Conservation (phyloP, 1,284 basidiomycete genomes). For the Boletellus deceptivus region DNA sequence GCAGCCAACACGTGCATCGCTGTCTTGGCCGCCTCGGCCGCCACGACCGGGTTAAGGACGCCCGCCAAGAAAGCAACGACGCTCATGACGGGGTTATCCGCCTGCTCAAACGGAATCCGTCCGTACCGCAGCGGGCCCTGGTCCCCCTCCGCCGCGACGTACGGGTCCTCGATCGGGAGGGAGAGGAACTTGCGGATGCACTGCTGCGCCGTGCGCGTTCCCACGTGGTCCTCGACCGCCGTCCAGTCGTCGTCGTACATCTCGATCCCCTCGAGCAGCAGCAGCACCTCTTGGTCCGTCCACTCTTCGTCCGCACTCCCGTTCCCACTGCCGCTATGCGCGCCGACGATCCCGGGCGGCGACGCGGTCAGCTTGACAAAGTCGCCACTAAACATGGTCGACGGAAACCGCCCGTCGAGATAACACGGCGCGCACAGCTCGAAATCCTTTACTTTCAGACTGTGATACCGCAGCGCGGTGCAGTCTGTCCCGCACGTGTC, state of each 20-base stretch:
- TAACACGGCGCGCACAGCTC: conserved; percentile 91
- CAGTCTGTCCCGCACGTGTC: conserved; percentile 96
- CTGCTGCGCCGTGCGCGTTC: conserved; percentile 87
- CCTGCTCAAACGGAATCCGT: conserved; percentile 86
- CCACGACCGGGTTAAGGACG: conserved; percentile 88
- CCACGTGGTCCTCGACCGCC: conserved; percentile 89
- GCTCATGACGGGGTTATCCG: conserved; percentile 98
- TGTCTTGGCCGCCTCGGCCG: conserved; percentile 90
- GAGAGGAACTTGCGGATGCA: conserved; percentile 96
- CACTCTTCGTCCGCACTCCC: conserved; percentile 53
- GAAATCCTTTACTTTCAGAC: conserved; percentile 89
- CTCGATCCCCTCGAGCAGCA: conserved; percentile 92
- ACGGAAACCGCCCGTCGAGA: conserved; percentile 94
- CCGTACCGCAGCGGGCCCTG: conserved; percentile 81
- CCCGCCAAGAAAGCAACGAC: conserved; percentile 96
- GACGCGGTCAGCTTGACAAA: conserved; percentile 85
- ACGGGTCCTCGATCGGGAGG: conserved; percentile 95
- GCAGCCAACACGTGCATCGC: conserved; percentile 76
- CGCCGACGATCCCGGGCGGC: conserved; percentile 30
- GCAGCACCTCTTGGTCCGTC: conserved; percentile 88
- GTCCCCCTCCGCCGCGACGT: conserved; percentile 69
- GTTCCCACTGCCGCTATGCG: conserved; percentile 29
- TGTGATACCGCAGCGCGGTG: conserved; percentile 87
- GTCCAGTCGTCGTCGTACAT: conserved; percentile 99
- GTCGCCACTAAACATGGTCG: conserved; percentile 94